Percentiles rank a stretch among this genome's conserved stretches.
These are phyloP conservation scores for Cymbidium sinense DNA, from an alignment of 106 monocot species.

Conservation along the genomic window DNA sequence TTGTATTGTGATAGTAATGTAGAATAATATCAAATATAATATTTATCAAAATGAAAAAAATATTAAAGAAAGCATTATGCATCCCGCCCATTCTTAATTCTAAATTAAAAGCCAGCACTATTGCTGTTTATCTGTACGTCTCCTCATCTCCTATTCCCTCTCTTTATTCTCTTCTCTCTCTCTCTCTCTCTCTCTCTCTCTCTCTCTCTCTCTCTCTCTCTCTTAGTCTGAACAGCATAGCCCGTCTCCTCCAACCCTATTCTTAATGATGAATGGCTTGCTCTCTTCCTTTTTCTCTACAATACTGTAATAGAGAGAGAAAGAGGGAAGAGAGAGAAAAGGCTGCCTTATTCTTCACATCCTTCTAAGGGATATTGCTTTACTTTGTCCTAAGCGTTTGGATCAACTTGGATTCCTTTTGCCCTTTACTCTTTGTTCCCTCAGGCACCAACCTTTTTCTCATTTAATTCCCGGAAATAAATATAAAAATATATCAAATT, in stretches of 20 bases:
- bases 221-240: background rate
- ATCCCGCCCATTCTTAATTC: background rate
- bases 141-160: background rate
- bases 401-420: slow-evolving; percentile 5
- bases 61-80: background rate
- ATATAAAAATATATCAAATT: background rate
- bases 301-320: background rate
- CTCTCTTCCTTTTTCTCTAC: background rate
- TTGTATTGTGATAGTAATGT: too few relatives aligned
- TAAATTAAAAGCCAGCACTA: background rate
- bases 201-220: background rate
- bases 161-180: background rate
- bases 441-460: background rate
- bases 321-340: background rate
- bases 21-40: too few relatives aligned
- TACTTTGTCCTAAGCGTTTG: slow-evolving; percentile 1
- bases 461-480: background rate
- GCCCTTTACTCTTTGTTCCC: slow-evolving; percentile 3
- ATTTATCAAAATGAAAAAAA: background rate
- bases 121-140: too few relatives aligned
- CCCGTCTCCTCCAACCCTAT: background rate
- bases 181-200: background rate
- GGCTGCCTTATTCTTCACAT: slow-evolving; percentile 1
- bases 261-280: background rate
- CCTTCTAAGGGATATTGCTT: slow-evolving; percentile 1